Evolutionary conservation across 2,329 filamentous ascomycete genomes (phyloP).

Genomic region (Didymosphaeria variabile): DNA sequence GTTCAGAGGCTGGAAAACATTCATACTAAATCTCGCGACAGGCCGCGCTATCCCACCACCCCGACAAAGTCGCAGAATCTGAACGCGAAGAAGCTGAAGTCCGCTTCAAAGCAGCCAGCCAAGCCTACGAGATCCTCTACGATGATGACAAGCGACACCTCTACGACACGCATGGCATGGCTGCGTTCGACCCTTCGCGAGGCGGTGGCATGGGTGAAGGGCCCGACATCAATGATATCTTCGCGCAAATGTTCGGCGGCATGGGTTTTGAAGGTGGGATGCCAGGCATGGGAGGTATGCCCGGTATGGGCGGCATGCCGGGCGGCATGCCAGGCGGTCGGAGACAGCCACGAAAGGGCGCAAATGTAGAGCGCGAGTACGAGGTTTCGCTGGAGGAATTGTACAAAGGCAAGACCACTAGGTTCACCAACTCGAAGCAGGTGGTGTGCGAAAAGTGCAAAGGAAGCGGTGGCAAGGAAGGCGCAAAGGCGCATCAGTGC

Average conservation of each 20-base stretch:
- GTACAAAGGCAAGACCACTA: constrained; percentile 98
- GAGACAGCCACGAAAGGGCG: constrained; percentile 70
- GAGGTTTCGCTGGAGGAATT: constrained; percentile 91
- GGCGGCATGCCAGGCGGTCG: constrained; percentile 62
- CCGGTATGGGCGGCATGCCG: constrained; percentile 60
- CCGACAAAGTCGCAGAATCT: constrained; percentile 91
- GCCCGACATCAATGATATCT: constrained; percentile 89
- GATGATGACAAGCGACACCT: constrained; percentile 92
- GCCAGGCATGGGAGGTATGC: constrained; percentile 69
- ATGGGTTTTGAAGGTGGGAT: constrained; percentile 54
- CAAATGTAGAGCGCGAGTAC: constrained; percentile 89
- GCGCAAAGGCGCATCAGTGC: constrained; percentile 84
- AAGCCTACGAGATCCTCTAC: constrained; percentile 97
- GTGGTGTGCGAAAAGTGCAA: constrained; percentile 88
- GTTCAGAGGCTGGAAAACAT: constrained; percentile 13
- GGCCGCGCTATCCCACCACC: constrained; percentile 88
- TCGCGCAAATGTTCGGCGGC: constrained; percentile 85
- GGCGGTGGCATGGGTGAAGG: constrained; percentile 70
- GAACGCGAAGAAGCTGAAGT: constrained; percentile 85
- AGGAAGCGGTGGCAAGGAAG: constrained; percentile 89
- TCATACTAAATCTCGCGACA: constrained; percentile 48
- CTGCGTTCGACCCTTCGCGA: constrained; percentile 84
- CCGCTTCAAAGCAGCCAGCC: constrained; percentile 90
- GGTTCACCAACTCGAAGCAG: constrained; percentile 95
- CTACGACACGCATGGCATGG: constrained; percentile 96